Conservation (phyloP, 805 yeast species). For the Starmerella vitae region DNA sequence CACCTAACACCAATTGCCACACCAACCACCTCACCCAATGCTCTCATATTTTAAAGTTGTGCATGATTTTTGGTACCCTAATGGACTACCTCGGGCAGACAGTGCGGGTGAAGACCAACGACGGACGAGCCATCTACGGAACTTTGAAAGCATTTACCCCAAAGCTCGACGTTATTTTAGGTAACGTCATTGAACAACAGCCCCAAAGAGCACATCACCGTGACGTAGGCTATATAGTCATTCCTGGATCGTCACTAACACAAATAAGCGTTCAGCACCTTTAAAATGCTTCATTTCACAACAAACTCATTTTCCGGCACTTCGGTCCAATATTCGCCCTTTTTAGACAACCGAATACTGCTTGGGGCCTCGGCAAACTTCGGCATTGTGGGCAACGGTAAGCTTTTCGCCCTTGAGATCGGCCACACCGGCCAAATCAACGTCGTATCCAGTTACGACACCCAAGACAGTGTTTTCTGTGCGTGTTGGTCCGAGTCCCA, state of each 20-base stretch:
- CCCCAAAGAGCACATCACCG: slow-evolving; percentile 18
- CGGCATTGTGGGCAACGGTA: slow-evolving; percentile 90
- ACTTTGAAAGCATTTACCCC: slow-evolving; percentile 24
- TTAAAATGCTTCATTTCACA: background rate
- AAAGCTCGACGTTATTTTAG: slow-evolving; percentile 25
- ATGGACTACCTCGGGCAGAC: slow-evolving; percentile 17
- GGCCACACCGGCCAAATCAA: slow-evolving; percentile 48
- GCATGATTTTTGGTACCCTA: no score
- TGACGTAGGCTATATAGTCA: slow-evolving; percentile 26
- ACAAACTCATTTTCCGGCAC: slow-evolving; percentile 52
- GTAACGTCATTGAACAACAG: slow-evolving; percentile 25
- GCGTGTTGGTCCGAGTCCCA: slow-evolving; percentile 82
- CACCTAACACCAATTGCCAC: no score
- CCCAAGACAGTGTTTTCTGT: slow-evolving; percentile 87
- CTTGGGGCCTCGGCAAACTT: slow-evolving; percentile 85
- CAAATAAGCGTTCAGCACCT: slow-evolving; percentile 20
- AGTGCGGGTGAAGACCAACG: slow-evolving; percentile 23
- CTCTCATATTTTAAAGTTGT: no score
- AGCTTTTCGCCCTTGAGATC: slow-evolving; percentile 56
- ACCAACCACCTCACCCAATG: no score
- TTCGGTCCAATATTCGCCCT: slow-evolving; percentile 80
- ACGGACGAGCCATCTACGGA: slow-evolving; percentile 27
- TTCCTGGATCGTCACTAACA: slow-evolving; percentile 24
- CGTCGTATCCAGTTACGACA: slow-evolving; percentile 52
- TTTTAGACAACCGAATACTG: slow-evolving; percentile 75